phyloP scores from a whole-genome alignment of 495 filamentous ascomycete species.

The Lasiosphaeria ovina region DNA sequence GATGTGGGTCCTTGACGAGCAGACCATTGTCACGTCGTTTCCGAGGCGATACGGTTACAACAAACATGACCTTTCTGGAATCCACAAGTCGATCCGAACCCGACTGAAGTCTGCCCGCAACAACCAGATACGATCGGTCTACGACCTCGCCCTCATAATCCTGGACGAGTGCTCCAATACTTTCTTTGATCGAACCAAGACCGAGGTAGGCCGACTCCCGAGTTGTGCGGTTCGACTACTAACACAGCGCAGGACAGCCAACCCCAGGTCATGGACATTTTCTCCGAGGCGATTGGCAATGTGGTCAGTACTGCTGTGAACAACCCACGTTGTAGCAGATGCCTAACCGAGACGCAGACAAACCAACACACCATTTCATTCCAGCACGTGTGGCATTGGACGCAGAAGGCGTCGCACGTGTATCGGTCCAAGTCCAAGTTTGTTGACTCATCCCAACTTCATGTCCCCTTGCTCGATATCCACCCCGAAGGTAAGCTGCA shows the following conservation, averaged over 20 bases:
- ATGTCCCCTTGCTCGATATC: constrained; percentile 61
- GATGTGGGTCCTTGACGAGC: constrained; percentile 67
- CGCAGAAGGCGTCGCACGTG: constrained; percentile 25
- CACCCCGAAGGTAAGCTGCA: constrained; percentile 63
- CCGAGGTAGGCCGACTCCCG: constrained; percentile 24
- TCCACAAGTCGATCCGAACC: constrained; percentile 57
- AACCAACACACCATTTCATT: constrained; percentile 37
- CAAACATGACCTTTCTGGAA: constrained; percentile 63
- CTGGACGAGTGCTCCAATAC: constrained; percentile 62
- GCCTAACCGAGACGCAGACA: constrained; percentile 38
- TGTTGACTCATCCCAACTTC: constrained; percentile 28
- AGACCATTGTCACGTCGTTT: constrained; percentile 67
- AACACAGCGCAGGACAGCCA: constrained; percentile 45
- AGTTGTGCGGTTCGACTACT: background rate
- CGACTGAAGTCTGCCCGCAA: constrained; percentile 34
- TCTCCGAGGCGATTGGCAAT: constrained; percentile 50
- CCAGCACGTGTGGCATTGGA: constrained; percentile 39
- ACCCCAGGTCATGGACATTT: constrained; percentile 68
- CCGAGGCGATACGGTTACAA: constrained; percentile 66
- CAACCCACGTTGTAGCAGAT: background rate
- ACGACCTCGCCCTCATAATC: constrained; percentile 65
- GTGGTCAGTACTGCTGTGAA: constrained; percentile 26
- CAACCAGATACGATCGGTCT: constrained; percentile 63
- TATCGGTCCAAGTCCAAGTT: constrained; percentile 31
- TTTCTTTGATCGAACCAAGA: constrained; percentile 60